A percentile compares a stretch with the other conserved stretches of the same genome.
Conservation (phyloP, 2,329 filamentous ascomycete species). For the Cladobotryum protrusum region DNA sequence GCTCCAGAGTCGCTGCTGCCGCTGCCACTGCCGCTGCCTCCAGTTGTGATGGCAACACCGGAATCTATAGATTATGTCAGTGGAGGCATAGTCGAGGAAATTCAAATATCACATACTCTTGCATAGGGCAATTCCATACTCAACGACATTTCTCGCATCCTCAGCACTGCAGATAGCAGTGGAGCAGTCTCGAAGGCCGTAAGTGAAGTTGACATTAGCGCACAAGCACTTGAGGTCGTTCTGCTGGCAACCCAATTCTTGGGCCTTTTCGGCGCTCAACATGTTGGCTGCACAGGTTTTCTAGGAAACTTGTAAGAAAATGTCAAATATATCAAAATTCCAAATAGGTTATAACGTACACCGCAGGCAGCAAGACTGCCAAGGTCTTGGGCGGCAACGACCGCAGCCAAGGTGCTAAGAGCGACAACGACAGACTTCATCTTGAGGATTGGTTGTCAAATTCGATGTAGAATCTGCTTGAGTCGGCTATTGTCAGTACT, state of each 20-base stretch:
- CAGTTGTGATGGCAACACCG: constrained; percentile 28
- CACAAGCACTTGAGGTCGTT: constrained; percentile 42
- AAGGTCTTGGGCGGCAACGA: constrained; percentile 36
- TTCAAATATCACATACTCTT: constrained; percentile 21
- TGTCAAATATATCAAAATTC: background rate
- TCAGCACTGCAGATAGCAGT: constrained; percentile 33
- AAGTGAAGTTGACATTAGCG: constrained; percentile 39
- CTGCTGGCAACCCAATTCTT: constrained; percentile 39
- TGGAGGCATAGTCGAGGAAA: background rate
- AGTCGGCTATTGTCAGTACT: background rate
- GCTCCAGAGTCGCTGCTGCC: constrained; percentile 1
- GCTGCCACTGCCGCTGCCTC: background rate
- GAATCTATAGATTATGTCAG: constrained; percentile 21
- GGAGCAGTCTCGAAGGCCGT: constrained; percentile 47
- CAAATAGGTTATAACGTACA: constrained; percentile 37
- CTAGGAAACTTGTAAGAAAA: constrained; percentile 27
- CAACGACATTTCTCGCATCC: constrained; percentile 31
- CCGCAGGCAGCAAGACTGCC: constrained; percentile 43
- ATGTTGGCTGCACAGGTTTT: constrained; percentile 46
- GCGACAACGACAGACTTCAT: constrained; percentile 47
- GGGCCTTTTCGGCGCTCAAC: constrained; percentile 34
- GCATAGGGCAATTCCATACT: constrained; percentile 36
- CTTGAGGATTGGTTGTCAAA: constrained; percentile 26
- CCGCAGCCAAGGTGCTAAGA: constrained; percentile 35
- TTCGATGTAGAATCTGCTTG: constrained; percentile 8